phyloP scores from a whole-genome alignment of 2,329 filamentous ascomycete genomes.

The Pyrenophora seminiperda region DNA sequence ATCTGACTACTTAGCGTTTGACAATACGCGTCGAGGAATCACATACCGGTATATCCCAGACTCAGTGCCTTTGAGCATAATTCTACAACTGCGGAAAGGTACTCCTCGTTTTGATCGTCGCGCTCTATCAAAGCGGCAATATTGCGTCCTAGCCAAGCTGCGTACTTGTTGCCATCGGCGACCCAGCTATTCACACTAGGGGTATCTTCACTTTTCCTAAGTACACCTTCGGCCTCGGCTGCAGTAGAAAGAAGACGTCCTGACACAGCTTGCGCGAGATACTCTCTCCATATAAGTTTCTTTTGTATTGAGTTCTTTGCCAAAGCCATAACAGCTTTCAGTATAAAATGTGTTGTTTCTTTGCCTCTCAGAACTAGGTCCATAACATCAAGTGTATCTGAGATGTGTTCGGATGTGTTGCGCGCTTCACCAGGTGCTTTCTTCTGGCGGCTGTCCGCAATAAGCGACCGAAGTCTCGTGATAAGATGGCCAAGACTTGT shows the following conservation, averaged over 20 bases:
- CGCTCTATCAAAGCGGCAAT: conserved; percentile 58
- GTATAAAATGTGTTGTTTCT: conserved; percentile 52
- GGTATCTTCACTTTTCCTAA: conserved; percentile 43
- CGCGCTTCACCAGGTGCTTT: conserved; percentile 40
- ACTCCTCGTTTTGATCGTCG: conserved; percentile 44
- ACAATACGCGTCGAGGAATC: neutral
- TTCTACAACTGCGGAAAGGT: conserved; percentile 40
- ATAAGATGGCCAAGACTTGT: conserved; percentile 78
- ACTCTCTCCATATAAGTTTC: conserved; percentile 67
- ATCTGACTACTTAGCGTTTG: conserved; percentile 25
- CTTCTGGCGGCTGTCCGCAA: conserved; percentile 47
- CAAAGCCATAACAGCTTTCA: conserved; percentile 51
- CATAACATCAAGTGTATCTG: conserved; percentile 53
- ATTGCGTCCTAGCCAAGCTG: conserved; percentile 72
- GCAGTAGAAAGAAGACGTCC: conserved; percentile 63
- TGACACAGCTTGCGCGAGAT: conserved; percentile 62
- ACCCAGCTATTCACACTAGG: conserved; percentile 60
- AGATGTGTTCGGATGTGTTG: conserved; percentile 41
- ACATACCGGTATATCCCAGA: conserved; percentile 70
- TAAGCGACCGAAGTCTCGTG: conserved; percentile 68
- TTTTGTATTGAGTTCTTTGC: conserved; percentile 52
- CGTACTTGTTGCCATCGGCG: conserved; percentile 67
- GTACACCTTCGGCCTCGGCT: conserved; percentile 63
- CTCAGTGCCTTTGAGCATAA: conserved; percentile 65
- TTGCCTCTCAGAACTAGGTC: conserved; percentile 52